Percentiles rank a stretch among this genome's conserved stretches.
These are phyloP conservation scores for Lophium mytilinum DNA, from an alignment of 495 filamentous ascomycete species.

Conservation along the genomic window DNA sequence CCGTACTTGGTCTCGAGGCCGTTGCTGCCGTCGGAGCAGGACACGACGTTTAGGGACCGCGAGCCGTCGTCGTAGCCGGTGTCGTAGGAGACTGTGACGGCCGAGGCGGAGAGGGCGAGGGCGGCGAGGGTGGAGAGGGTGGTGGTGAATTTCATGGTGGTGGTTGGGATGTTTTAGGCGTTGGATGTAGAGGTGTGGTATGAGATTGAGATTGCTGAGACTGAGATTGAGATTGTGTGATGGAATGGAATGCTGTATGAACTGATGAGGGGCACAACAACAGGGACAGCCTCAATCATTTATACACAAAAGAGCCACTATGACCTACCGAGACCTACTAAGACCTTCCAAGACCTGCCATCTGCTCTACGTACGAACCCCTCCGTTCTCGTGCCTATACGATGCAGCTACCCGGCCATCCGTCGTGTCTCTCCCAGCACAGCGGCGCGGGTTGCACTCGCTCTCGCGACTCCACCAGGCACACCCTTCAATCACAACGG, in stretches of 20 bases:
- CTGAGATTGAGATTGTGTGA: not conserved
- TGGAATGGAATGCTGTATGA: not conserved
- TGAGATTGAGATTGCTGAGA: not conserved
- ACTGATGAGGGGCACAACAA: not conserved
- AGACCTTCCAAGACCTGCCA: too few species aligned
- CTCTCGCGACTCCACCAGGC: too few species aligned
- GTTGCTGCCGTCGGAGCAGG: conserved; percentile 53
- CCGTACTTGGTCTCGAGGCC: conserved; percentile 47
- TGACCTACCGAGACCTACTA: too few species aligned
- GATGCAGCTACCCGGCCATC: too few species aligned
- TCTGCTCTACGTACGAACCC: too few species aligned
- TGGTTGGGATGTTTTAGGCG: not conserved
- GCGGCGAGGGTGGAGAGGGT: conserved; percentile 24
- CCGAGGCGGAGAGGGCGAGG: conserved; percentile 31
- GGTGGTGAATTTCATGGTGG: conserved; percentile 47
- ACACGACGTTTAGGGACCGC: conserved; percentile 39
- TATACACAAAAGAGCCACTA: too few species aligned
- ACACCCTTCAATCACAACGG: too few species aligned
- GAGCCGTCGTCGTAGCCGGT: conserved; percentile 46
- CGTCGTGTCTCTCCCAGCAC: too few species aligned
- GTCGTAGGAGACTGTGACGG: conserved; percentile 48
- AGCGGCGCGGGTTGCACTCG: too few species aligned
- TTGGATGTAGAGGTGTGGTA: not conserved
- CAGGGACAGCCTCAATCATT: not conserved
- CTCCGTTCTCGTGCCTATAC: too few species aligned